These are phyloP conservation scores for Niebla homalea DNA, from an alignment of 495 filamentous ascomycete species.

Conservation along the genomic window DNA sequence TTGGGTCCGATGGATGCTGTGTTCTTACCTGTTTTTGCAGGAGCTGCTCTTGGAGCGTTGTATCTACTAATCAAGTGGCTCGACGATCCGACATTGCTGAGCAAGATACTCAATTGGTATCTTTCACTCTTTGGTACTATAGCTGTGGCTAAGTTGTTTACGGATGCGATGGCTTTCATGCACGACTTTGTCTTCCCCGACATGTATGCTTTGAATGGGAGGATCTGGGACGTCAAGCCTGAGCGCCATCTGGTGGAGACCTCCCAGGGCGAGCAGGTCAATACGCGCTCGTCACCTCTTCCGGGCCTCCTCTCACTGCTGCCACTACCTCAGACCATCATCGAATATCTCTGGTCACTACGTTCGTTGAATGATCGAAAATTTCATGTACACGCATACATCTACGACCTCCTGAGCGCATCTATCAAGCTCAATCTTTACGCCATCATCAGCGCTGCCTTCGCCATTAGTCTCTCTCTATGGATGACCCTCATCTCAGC, in stretches of 20 bases:
- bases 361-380: slow-evolving; percentile 35
- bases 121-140: slow-evolving; percentile 69
- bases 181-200: slow-evolving; percentile 62
- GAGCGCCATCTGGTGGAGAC: slow-evolving; percentile 2
- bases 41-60: slow-evolving; percentile 53
- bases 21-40: slow-evolving; percentile 75
- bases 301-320: slow-evolving; percentile 34
- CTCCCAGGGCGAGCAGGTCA: slow-evolving; percentile 3
- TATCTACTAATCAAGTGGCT: slow-evolving; percentile 87
- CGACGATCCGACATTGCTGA: slow-evolving; percentile 66
- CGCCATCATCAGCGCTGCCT: slow-evolving; percentile 45
- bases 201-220: slow-evolving; percentile 26
- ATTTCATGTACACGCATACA: slow-evolving; percentile 31
- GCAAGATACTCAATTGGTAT: slow-evolving; percentile 74
- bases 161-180: slow-evolving; percentile 50
- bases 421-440: slow-evolving; percentile 36
- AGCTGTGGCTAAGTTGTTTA: slow-evolving; percentile 53
- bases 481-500: slow-evolving; percentile 61
- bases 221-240: slow-evolving; percentile 22
- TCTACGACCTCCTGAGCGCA: slow-evolving; percentile 30
- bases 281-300: slow-evolving; percentile 32
- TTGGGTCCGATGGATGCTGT: slow-evolving; percentile 71
- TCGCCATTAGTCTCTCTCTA: slow-evolving; percentile 43
- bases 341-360: slow-evolving; percentile 31
- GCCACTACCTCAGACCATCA: slow-evolving; percentile 24